Percentiles rank a stretch among this genome's conserved stretches.
Conservation (phyloP, 805 yeast genomes). For the Wickerhamiella slavikovae region DNA sequence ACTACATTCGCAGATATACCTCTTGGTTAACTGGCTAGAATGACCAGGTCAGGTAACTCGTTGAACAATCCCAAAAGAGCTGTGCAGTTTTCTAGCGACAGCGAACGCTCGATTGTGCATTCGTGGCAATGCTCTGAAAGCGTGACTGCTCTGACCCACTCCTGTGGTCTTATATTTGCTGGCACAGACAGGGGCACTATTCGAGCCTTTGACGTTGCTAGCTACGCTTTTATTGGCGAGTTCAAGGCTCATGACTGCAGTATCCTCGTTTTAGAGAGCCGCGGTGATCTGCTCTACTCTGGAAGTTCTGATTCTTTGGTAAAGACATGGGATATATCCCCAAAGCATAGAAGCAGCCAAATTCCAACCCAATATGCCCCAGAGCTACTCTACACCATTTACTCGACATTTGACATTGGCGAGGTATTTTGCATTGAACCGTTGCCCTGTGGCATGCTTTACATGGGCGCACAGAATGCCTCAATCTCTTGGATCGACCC, state of each 20-base stretch:
- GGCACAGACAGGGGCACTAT: slow-evolving; percentile 82
- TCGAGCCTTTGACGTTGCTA: slow-evolving; percentile 42
- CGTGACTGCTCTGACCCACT: slow-evolving; percentile 34
- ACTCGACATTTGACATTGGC: slow-evolving; percentile 75
- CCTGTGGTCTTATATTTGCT: slow-evolving; percentile 32
- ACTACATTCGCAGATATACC: too few species aligned
- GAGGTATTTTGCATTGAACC: slow-evolving; percentile 75
- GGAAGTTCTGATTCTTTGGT: slow-evolving; percentile 84
- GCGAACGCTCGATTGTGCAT: slow-evolving; percentile 2
- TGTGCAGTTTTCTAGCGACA: too few species aligned
- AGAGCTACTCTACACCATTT: slow-evolving; percentile 41
- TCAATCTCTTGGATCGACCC: slow-evolving; percentile 46
- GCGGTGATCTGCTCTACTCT: slow-evolving; percentile 42
- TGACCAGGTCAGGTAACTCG: too few species aligned
- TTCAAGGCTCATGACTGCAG: slow-evolving; percentile 50
- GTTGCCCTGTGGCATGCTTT: slow-evolving; percentile 39
- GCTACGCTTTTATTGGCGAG: slow-evolving; percentile 34
- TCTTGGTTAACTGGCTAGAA: too few species aligned
- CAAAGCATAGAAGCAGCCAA: too few species aligned
- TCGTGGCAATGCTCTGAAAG: slow-evolving; percentile 55
- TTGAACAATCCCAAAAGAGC: too few species aligned
- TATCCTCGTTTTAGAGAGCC: slow-evolving; percentile 38
- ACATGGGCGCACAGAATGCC: slow-evolving; percentile 86
- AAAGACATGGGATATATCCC: slow-evolving; percentile 55
- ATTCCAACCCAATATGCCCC: neutral